Evolutionary conservation across 805 yeast species (phyloP).

Genomic region (Sporopachydermia quercuum): DNA sequence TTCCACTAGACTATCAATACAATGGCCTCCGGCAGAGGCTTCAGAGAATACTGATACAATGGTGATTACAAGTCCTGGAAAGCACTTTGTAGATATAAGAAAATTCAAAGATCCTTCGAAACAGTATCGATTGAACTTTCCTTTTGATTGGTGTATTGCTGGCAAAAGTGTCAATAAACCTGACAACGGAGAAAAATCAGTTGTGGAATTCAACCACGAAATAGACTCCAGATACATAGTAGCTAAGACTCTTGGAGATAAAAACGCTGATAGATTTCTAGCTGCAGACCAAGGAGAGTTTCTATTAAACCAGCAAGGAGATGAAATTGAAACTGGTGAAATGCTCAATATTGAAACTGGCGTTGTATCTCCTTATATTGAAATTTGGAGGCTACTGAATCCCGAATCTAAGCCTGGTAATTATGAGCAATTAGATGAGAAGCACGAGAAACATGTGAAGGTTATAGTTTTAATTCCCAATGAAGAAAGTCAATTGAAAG

Average conservation of each 20-base stretch:
- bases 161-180: slow-evolving; percentile 20
- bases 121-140: slow-evolving; percentile 3
- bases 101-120: slow-evolving; percentile 3
- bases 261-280: neutral
- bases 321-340: slow-evolving; percentile 33
- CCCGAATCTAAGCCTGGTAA: slow-evolving; percentile 19
- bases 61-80: slow-evolving; percentile 30
- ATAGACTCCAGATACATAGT: slow-evolving; percentile 9
- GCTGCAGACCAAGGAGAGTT: slow-evolving; percentile 33
- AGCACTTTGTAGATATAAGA: slow-evolving; percentile 33
- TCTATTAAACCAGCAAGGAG: slow-evolving; percentile 22
- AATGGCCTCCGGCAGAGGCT: slow-evolving; percentile 31
- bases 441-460: slow-evolving; percentile 1
- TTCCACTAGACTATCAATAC: slow-evolving; percentile 33
- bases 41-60: slow-evolving; percentile 33
- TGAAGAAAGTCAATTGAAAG: slow-evolving; percentile 17
- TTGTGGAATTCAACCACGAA: slow-evolving; percentile 8
- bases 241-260: slow-evolving; percentile 8
- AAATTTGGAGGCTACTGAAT: slow-evolving; percentile 39
- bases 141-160: slow-evolving; percentile 18
- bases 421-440: slow-evolving; percentile 10
- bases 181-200: slow-evolving; percentile 2
- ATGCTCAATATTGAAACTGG: slow-evolving; percentile 34
- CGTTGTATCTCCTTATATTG: slow-evolving; percentile 29
- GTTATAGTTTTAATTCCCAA: slow-evolving; percentile 13